Evolutionary conservation across 768 basidiomycete species (phyloP), one percentile per base, ranked within the genome.

Genomic region (Russula earlei): DNA sequence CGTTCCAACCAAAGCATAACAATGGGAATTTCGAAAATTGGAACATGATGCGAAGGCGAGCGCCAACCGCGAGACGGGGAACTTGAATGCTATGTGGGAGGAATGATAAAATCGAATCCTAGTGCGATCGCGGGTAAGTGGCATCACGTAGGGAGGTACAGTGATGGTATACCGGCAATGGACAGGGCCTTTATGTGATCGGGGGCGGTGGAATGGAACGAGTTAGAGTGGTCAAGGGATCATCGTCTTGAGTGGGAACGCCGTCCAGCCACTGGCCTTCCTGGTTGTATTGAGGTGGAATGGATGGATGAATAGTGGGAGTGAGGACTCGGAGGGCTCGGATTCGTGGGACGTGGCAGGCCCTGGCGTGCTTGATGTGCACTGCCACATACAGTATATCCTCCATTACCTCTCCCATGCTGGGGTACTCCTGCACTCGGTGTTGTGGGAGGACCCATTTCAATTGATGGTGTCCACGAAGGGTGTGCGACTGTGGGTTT

Each of bases 371-470:
- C 17, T 14, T 19, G 56, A 5, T 58, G 40, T 3, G 2, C 11
- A 34, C 25, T 31, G 20, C 25, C 46, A 53, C 47, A 34, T 24
- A 53, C 29, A 12, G 27, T 40, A 5, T 58, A 58, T 0, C 52
- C 52, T 14, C 38, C 51, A 14, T 49, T 47, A 15, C 51, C 33
- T 37, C 19, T 37, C 41, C 55, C 55, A 8, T 46, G 41, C 20
- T 41, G 51, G 6, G 27, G 27, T 10, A 48, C 17, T n/a, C 56
- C 56, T 14, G 56, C 51, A 12, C 33, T 53, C n/a, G 56, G 56
- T 37, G 56, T n/a, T 5, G 45, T 15, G 25, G 56, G 56, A 37
- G 56, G 56, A 0, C 51, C 56, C 56, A 58, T 58, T n/a, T n/a
- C n/a, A n/a, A n/a, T n/a, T n/a, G n/a, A 27, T 8, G 12, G 11